A percentile compares a stretch with the other conserved stretches of the same genome.
Conservation (phyloP, 2,329 filamentous ascomycete species). For the Verticillium nubilum region DNA sequence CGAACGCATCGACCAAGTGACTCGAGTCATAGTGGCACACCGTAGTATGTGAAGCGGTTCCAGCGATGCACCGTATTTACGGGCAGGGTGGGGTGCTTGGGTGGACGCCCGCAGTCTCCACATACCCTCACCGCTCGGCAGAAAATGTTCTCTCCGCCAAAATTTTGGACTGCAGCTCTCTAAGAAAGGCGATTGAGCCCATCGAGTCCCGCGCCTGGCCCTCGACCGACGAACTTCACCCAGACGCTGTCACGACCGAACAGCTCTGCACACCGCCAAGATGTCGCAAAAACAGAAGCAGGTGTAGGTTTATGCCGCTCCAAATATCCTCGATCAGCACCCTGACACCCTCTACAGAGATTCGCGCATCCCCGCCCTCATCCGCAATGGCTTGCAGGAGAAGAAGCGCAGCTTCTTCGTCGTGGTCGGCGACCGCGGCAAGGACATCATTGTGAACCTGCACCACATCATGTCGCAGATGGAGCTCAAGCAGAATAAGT, state of each 20-base stretch:
- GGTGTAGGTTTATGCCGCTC: conserved; percentile 30
- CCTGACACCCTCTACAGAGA: conserved; percentile 48
- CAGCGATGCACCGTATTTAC: not conserved
- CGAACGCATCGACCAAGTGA: too few relatives aligned
- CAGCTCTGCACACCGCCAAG: conserved; percentile 19
- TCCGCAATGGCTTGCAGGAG: conserved; percentile 86
- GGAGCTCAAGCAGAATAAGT: conserved; percentile 86
- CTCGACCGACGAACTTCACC: not conserved
- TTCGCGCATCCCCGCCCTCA: conserved; percentile 83
- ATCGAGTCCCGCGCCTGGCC: conserved; percentile 5
- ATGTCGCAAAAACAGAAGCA: conserved; percentile 62
- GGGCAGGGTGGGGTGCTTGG: not conserved
- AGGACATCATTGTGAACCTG: conserved; percentile 91
- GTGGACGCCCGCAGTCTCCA: not conserved
- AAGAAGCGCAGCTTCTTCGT: conserved; percentile 99
- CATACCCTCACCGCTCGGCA: conserved; percentile 25
- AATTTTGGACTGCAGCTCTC: conserved; percentile 24
- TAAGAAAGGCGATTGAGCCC: conserved; percentile 1
- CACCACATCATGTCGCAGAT: conserved; percentile 90
- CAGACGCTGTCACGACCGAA: not conserved
- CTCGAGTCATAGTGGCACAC: not conserved
- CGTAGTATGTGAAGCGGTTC: not conserved
- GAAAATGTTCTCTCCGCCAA: conserved; percentile 24
- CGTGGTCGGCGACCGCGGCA: conserved; percentile 81
- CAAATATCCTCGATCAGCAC: not conserved